These are phyloP conservation scores for Mycena sp. DNA, from an alignment of 1,284 basidiomycete species.

Conservation along the genomic window DNA sequence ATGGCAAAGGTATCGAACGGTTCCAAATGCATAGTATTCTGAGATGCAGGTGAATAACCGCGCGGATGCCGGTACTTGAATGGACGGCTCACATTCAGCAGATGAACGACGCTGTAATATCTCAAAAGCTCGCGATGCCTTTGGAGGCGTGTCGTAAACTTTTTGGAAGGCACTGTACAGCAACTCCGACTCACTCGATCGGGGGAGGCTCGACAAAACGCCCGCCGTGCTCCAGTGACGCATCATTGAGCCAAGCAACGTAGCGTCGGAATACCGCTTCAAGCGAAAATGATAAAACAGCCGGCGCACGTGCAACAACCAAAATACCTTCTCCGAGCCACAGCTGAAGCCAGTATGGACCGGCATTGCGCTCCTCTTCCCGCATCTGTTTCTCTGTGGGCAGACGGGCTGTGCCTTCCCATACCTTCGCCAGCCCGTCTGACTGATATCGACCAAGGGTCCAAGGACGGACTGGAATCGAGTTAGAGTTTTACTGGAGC, in stretches of 20 bases:
- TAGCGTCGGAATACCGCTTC: constrained; percentile 33
- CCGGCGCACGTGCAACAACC: background rate
- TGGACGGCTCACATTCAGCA: background rate
- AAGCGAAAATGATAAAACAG: background rate
- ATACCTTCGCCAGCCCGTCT: constrained; percentile 30
- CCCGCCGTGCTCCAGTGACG: constrained; percentile 35
- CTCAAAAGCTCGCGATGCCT: constrained; percentile 27
- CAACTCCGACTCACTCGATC: constrained; percentile 27
- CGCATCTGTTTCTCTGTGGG: constrained; percentile 23
- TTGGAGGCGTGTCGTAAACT: background rate
- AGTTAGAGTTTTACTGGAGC: background rate
- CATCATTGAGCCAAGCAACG: constrained; percentile 38
- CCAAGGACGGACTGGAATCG: constrained; percentile 27
- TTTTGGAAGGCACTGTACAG: background rate
- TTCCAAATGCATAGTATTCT: too few relatives aligned
- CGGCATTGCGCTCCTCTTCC: constrained; percentile 20
- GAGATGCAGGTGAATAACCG: background rate
- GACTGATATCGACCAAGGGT: constrained; percentile 28
- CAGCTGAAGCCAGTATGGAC: background rate
- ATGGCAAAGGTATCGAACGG: background rate
- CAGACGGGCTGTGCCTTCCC: constrained; percentile 29
- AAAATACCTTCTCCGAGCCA: constrained; percentile 6
- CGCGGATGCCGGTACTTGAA: background rate
- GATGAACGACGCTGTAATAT: constrained; percentile 27
- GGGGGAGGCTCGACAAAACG: constrained; percentile 33